Evolutionary conservation across 768 basidiomycete genomes (phyloP).

Genomic region (Mycena floridula): DNA sequence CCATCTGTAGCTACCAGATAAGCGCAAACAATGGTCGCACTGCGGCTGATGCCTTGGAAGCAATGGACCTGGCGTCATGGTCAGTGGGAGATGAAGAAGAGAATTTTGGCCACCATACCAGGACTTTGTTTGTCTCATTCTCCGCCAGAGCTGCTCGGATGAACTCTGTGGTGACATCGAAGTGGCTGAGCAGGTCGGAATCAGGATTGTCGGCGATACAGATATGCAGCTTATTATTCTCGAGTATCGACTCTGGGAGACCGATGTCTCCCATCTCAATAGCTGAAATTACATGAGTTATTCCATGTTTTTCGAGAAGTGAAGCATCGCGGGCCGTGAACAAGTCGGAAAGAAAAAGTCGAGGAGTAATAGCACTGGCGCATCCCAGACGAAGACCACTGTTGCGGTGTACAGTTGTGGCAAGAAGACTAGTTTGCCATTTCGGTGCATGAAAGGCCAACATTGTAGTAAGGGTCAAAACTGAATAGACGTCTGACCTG

Average conservation of each 20-base stretch:
- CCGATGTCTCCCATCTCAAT: conserved; percentile 45
- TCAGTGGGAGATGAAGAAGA: conserved; percentile 1
- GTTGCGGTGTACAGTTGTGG: conserved; percentile 1
- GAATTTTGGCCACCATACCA: conserved; percentile 32
- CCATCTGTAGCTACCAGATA: conserved; percentile 53
- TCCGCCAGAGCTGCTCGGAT: conserved; percentile 42
- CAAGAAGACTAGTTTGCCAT: conserved; percentile 4
- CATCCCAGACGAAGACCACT: conserved; percentile 3
- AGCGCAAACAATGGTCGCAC: conserved; percentile 70
- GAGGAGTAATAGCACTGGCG: conserved; percentile 30
- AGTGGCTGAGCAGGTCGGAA: conserved; percentile 37
- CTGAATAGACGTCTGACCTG: too few species aligned
- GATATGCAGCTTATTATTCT: conserved; percentile 44
- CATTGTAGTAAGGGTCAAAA: too few species aligned
- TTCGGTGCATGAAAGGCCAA: conserved; percentile 5
- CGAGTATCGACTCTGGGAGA: conserved; percentile 38
- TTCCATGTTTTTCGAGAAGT: conserved; percentile 47
- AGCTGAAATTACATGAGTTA: conserved; percentile 70
- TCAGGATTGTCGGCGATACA: conserved; percentile 33
- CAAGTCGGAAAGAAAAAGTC: conserved; percentile 61
- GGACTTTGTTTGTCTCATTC: conserved; percentile 35
- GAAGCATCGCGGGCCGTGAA: conserved; percentile 44
- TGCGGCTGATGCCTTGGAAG: conserved; percentile 68
- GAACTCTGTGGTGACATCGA: conserved; percentile 45
- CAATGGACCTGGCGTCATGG: conserved; percentile 59